Base-by-base conservation (phyloP, 768 basidiomycete species). In the Suillus subluteus region DNA sequence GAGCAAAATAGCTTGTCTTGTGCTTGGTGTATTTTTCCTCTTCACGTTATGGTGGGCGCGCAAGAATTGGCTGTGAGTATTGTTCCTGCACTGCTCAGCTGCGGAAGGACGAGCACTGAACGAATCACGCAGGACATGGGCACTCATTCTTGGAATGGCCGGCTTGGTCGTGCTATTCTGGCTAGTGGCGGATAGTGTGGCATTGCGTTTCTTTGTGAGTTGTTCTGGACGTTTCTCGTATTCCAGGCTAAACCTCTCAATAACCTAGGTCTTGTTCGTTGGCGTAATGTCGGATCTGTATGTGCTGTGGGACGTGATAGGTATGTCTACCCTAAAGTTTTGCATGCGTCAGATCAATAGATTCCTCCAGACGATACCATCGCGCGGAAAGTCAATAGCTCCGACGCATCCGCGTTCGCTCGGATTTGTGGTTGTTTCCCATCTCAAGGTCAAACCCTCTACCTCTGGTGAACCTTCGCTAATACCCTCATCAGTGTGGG, bases 21-120 rank as follows among this genome's bases (percentile, higher is more conserved):
- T 90, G 11, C 82, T 97, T 61, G 95, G 89, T 11, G 91, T 76
- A n/a, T 92, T 95, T 78, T 96, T 96, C 80, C 69, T 96, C 40
- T 83, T 96, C 70, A 95, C 94, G 1, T 82, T 96, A 4, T 97
- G 94, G 92, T 94, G 92, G 92, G 91, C 92, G 9, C 82, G 91
- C 59, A 83, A 81, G 68, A 92, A 91, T 73, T 84, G 87, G 82
- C 70, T 96, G 91, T 92, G 69, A 72, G 89, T 79, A 32, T 52
- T 46, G 35, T 23, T 54, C 40, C 40, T 46, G n/a, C 46, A 54
- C n/a, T 13, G n/a, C 11, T n/a, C 12, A 37, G 21, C 55, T 43
- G 59, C 3, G n/a, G 41, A n/a, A 15, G 13, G 44, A 43, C 23
- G 44, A 55, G 21, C 11, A 38, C 23, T 62, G 32, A 65, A 8